A percentile compares a stretch with the other conserved stretches of the same genome.
Conservation (phyloP, 306 rosid species). For the Trifolium pratense region DNA sequence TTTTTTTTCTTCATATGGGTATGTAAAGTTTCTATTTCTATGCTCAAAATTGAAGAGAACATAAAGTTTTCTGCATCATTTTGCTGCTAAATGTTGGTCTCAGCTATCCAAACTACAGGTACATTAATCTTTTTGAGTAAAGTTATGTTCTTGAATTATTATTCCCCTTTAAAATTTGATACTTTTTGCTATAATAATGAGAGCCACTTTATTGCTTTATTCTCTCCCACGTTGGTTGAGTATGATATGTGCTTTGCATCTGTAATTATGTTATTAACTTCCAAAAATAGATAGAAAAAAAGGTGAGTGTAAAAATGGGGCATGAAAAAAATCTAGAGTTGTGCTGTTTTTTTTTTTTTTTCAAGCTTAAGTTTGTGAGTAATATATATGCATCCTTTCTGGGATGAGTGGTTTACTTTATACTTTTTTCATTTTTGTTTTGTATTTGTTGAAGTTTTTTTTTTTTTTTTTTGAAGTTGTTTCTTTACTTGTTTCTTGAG, state of each 20-base stretch:
- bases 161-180: conserved; percentile 15
- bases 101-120: conserved; percentile 2
- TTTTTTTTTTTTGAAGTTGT: conserved; percentile 32
- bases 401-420: conserved; percentile 29
- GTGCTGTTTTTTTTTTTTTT: neutral
- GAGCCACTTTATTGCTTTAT: conserved; percentile 23
- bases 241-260: conserved; percentile 34
- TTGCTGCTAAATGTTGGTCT: neutral
- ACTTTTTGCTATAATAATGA: conserved; percentile 22
- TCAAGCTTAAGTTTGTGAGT: conserved; percentile 1
- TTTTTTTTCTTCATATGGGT: neutral
- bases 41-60: neutral
- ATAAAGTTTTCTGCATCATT: neutral
- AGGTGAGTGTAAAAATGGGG: neutral
- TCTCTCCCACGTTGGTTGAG: conserved; percentile 27
- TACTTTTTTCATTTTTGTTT: neutral
- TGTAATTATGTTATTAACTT: conserved; percentile 4
- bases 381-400: conserved; percentile 10
- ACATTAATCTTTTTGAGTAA: neutral
- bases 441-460: conserved; percentile 18
- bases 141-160: conserved; percentile 8
- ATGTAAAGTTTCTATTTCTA: conserved; percentile 2
- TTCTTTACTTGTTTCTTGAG: conserved; percentile 39
- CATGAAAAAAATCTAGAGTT: neutral
- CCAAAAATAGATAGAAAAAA: neutral